Evolutionary conservation across 805 yeast species (phyloP), one percentile per base, ranked within the genome.

Genomic region (Pichia exigua): DNA sequence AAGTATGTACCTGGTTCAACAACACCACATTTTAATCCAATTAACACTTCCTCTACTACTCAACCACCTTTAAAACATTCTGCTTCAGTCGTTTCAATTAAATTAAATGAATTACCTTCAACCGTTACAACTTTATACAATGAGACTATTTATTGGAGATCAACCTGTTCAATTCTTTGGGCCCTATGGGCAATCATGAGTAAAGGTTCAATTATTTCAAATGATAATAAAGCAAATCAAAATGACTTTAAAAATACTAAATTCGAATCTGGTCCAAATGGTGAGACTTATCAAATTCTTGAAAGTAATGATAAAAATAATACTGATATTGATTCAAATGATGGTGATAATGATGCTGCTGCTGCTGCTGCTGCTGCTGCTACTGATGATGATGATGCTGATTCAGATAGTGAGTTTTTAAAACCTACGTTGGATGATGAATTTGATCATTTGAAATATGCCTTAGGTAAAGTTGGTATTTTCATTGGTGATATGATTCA

Each of bases 161-260:
- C 95, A 1, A 73, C 88, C 0, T 92, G 81, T 22, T 85, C 85
- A 46, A 73, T 87, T 11, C 79, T 77, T 62, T 92, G 99, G 99
- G 76, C 85, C 5, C 63, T 91, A 27, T 92, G 99, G 99, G 98
- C 96, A 1, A 75, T 94, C 43, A 77, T 94, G 35, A 61, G 63
- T 43, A 58, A 56, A 32, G 69, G 69, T 20, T 48, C 61, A 3
- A 46, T 63, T 5, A 39, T 13, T 22, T 11, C 41, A 39, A 13
- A 18, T 44, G 49, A 47, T n/a, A 38, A 15, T 3, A 27, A 30
- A 27, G 17, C 5, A 15, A 38, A 18, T 6, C 18, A 44, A 18
- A 49, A 52, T 26, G 26, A 4, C 26, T 43, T 41, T 42, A 49
- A 69, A 64, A 27, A 62, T 63, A 22, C 52, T 1, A 43, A 45